These are phyloP conservation scores for Cordyceps farinosa DNA, from an alignment of 2,329 filamentous ascomycete species.

Conservation along the genomic window DNA sequence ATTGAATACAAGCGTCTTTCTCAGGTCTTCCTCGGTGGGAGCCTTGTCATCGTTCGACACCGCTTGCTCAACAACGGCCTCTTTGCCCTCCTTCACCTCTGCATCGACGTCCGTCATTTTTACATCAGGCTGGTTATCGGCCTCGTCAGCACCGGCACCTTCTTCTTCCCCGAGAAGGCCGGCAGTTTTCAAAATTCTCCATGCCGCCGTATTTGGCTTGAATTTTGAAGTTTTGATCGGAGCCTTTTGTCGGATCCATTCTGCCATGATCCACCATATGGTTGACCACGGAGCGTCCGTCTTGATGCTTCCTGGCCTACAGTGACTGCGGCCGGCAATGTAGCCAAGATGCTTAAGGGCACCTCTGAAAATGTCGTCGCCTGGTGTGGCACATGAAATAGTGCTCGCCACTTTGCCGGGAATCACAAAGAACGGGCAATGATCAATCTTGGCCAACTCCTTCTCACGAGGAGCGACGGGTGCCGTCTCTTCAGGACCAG, in stretches of 20 bases:
- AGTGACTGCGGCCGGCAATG: slow-evolving; percentile 78
- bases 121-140: slow-evolving; percentile 26
- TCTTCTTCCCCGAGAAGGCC: slow-evolving; percentile 37
- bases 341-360: slow-evolving; percentile 81
- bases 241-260: slow-evolving; percentile 79
- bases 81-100: slow-evolving; percentile 14
- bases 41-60: slow-evolving; percentile 23
- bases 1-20: slow-evolving; percentile 68
- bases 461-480: slow-evolving; percentile 38
- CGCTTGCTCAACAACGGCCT: slow-evolving; percentile 20
- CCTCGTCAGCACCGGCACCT: slow-evolving; percentile 21
- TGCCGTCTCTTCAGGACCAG: slow-evolving; percentile 34
- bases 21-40: slow-evolving; percentile 38
- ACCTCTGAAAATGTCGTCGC: slow-evolving; percentile 75
- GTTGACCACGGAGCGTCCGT: slow-evolving; percentile 88
- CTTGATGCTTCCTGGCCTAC: slow-evolving; percentile 84
- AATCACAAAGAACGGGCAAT: slow-evolving; percentile 81
- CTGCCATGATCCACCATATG: slow-evolving; percentile 89
- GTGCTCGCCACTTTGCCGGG: slow-evolving; percentile 71
- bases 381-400: slow-evolving; percentile 74
- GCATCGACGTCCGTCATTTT: slow-evolving; percentile 40
- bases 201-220: slow-evolving; percentile 67
- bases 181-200: slow-evolving; percentile 56
- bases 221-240: slow-evolving; percentile 73
- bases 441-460: slow-evolving; percentile 64